A percentile compares a stretch with the other conserved stretches of the same genome.
Conservation (phyloP, 305 asterid genomes). For the Rubia balearica region DNA sequence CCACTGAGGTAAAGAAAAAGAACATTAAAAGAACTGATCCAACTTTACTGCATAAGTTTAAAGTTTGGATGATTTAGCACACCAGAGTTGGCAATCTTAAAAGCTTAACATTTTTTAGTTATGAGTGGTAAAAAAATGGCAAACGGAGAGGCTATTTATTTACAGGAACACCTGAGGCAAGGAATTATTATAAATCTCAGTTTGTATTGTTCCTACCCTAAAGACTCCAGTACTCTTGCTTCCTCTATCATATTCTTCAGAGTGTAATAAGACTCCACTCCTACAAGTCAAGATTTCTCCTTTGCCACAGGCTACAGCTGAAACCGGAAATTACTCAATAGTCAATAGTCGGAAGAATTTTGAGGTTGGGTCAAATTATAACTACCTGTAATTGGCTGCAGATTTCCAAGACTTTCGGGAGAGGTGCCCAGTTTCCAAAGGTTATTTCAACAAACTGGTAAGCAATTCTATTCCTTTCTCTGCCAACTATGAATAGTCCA, state of each 20-base stretch:
- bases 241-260: too few relatives aligned
- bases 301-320: too few relatives aligned
- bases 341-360: not conserved
- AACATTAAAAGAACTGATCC: not conserved
- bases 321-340: too few relatives aligned
- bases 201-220: too few relatives aligned
- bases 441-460: conserved; percentile 81
- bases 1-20: not conserved
- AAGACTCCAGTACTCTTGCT: too few relatives aligned
- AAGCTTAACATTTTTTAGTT: not conserved
- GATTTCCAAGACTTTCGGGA: conserved; percentile 60
- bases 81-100: not conserved
- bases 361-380: conserved; percentile 11
- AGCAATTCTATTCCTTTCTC: conserved; percentile 65
- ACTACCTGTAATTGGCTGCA: conserved; percentile 62
- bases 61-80: not conserved
- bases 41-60: not conserved
- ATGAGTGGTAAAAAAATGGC: too few relatives aligned
- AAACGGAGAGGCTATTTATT: too few relatives aligned
- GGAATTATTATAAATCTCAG: too few relatives aligned
- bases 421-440: conserved; percentile 86
- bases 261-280: too few relatives aligned
- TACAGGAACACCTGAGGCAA: too few relatives aligned
- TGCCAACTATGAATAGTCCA: conserved; percentile 67
- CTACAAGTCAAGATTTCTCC: too few relatives aligned